Base-by-base conservation (phyloP, 2,329 filamentous ascomycete species). In the Phoma herbarum region DNA sequence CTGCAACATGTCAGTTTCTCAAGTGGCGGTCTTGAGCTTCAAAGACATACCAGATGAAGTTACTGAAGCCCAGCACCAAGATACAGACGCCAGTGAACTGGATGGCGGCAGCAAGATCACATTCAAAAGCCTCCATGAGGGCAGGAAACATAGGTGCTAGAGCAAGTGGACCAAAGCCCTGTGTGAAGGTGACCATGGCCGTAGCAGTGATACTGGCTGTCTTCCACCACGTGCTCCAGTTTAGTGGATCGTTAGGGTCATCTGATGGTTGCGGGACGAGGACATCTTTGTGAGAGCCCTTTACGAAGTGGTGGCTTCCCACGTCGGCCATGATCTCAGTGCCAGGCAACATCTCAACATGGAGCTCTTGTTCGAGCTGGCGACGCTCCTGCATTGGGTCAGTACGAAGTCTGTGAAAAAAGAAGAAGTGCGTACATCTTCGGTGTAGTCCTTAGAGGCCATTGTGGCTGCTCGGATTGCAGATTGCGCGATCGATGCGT, bases 251-350 rank as follows among this genome's bases (percentile, higher is more conserved):
- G 41, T 81, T 73, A 1, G 80, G 78, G 50, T 84, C 80, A 35
- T 67, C 79, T 52, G 79, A 82, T 0, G 84, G 84, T 67, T 86
- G 83, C 2, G 84, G 84, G 22, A 85, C 83, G 46, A 86, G 76
- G 16, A 84, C 79, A 2, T 80, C 82, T 42, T 70, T 69, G 37
- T 75, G 75, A 9, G 66, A 45, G 2, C 72, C 72, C 59, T 88
- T 89, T 67, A 89, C 85, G 66, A 89, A 89, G 72, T 88, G 86
- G 73, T 88, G 85, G 1, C 78, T 77, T 20, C 85, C 86, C 35
- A 88, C 82, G 78, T 90, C 84, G 9, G 80, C 75, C 85, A 87
- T 87, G 67, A 86, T 79, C 72, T 86, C 84, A 4, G 85, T 87
- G 23, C 85, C 85, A 3, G 85, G 85, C 39, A 85, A 73, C 56